Evolutionary conservation across 169 alveolate genomes (phyloP).

Genomic region (Plasmodium gaboni): DNA sequence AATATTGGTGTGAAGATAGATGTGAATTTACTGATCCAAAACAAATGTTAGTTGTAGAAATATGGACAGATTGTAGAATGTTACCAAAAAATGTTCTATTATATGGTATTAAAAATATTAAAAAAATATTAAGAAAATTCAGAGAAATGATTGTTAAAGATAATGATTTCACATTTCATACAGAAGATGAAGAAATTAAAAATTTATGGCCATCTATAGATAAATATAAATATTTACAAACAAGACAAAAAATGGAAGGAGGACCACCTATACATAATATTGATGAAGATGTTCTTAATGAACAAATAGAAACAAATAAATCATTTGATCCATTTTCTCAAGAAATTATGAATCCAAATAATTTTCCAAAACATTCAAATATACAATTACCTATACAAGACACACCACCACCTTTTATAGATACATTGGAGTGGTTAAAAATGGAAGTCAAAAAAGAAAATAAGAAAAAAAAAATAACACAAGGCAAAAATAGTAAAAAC

Average conservation of each 20-base stretch:
- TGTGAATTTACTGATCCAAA: constrained; percentile 87
- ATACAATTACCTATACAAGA: constrained; percentile 47
- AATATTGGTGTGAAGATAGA: constrained; percentile 85
- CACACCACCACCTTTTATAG: constrained; percentile 71
- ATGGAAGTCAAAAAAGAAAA: constrained; percentile 58
- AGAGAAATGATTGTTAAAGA: constrained; percentile 67
- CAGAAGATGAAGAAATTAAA: constrained; percentile 64
- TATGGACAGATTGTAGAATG: constrained; percentile 85
- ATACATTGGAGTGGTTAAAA: constrained; percentile 74
- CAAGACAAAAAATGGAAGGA: constrained; percentile 70
- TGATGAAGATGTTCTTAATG: constrained; percentile 20
- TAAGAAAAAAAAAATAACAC: constrained; percentile 17
- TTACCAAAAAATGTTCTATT: constrained; percentile 80
- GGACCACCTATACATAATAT: constrained; percentile 69
- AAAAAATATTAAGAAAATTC: constrained; percentile 62
- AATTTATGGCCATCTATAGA: constrained; percentile 72
- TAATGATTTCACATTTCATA: constrained; percentile 30
- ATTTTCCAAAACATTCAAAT: constrained; percentile 72
- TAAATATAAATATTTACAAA: constrained; percentile 62
- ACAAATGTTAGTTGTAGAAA: constrained; percentile 88
- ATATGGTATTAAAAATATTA: constrained; percentile 76
- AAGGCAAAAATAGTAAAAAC: constrained; percentile 1
- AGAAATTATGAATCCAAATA: constrained; percentile 38
- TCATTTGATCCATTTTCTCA: constrained; percentile 39
- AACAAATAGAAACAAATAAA: not conserved